These are phyloP conservation scores for Tricholoma sp. DNA, from an alignment of 768 basidiomycete species.

Conservation along the genomic window DNA sequence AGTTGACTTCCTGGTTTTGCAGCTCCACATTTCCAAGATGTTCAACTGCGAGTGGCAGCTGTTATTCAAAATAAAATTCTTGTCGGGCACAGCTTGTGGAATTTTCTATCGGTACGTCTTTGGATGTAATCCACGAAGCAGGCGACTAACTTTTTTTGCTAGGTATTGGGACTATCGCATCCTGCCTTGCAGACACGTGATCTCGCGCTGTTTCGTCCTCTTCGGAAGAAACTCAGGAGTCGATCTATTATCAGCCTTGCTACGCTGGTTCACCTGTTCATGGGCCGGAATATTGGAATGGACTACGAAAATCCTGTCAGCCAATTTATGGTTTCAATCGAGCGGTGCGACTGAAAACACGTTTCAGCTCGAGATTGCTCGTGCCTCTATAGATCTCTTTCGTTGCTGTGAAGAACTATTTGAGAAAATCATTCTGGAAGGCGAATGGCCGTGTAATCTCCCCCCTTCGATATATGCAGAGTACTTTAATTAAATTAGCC, in stretches of 20 bases:
- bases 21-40: constrained; percentile 48
- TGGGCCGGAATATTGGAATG: constrained; percentile 39
- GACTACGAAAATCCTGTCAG: constrained; percentile 44
- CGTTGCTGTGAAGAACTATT: constrained; percentile 45
- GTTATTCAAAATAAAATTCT: constrained; percentile 43
- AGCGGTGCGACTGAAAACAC: constrained; percentile 4
- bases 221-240: constrained; percentile 37
- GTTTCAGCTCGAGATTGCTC: constrained; percentile 41
- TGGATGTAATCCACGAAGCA: neutral
- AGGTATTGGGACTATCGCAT: constrained; percentile 50
- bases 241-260: constrained; percentile 32
- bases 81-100: constrained; percentile 54
- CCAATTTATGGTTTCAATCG: constrained; percentile 5
- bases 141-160: neutral
- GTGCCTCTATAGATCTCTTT: constrained; percentile 49
- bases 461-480: constrained; percentile 29
- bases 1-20: neutral
- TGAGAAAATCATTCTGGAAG: constrained; percentile 37
- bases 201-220: constrained; percentile 46
- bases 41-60: constrained; percentile 38
- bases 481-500: constrained; percentile 23
- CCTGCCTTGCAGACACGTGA: constrained; percentile 51
- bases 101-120: constrained; percentile 40
- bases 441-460: constrained; percentile 49
- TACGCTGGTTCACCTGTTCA: constrained; percentile 38